phyloP scores from a whole-genome alignment of 2,329 filamentous ascomycete species.

The Dryadomyces quercivorus region DNA sequence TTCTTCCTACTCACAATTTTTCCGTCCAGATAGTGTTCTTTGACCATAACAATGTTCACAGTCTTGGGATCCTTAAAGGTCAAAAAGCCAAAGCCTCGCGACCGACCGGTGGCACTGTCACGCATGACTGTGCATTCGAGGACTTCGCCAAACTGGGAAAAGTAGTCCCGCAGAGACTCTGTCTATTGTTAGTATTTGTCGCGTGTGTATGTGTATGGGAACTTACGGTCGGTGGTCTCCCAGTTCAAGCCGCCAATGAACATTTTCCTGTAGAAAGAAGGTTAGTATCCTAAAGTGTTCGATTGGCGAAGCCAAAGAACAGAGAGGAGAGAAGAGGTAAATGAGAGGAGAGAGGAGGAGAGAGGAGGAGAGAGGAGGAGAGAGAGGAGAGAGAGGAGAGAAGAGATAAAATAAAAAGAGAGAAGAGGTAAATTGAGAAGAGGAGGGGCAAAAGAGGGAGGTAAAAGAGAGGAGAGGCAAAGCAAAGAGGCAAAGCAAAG shows the following conservation, averaged over 20 bases:
- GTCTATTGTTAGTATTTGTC: neutral
- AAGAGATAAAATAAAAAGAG: neutral
- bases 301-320: neutral
- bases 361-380: neutral
- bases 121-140: slow-evolving; percentile 99
- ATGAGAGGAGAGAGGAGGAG: neutral
- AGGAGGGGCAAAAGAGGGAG: neutral
- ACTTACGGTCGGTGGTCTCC: slow-evolving; percentile 61
- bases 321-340: neutral
- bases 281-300: slow-evolving; percentile 5
- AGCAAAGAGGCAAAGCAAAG: neutral
- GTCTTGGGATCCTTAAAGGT: slow-evolving; percentile 97
- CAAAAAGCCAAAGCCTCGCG: slow-evolving; percentile 90
- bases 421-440: neutral
- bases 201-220: neutral
- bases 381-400: neutral
- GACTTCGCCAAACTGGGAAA: slow-evolving; percentile 95
- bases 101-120: slow-evolving; percentile 84
- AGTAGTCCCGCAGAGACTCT: slow-evolving; percentile 97
- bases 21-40: slow-evolving; percentile 94
- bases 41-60: slow-evolving; percentile 99
- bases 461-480: neutral
- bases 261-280: slow-evolving; percentile 66
- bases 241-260: slow-evolving; percentile 98
- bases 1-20: slow-evolving; percentile 66